These are phyloP conservation scores for Diplodia scrobiculata DNA, from an alignment of 2,329 filamentous ascomycete species.

Conservation along the genomic window DNA sequence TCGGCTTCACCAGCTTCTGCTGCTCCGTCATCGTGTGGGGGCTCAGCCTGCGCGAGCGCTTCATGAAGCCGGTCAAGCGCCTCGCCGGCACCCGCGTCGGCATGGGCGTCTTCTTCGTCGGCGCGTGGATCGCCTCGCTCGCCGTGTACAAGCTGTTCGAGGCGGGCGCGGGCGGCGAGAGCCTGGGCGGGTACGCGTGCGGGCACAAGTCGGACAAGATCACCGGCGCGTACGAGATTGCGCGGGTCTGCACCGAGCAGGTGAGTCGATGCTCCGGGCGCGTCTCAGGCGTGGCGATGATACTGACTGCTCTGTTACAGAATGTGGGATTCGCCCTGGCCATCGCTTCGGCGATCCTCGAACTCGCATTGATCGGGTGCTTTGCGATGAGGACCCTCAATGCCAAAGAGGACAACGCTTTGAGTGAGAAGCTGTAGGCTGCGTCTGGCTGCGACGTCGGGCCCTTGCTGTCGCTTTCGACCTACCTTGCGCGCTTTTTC, in stretches of 20 bases:
- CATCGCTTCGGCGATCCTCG: not conserved
- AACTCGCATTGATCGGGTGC: slow-evolving; percentile 14
- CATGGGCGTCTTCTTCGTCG: slow-evolving; percentile 32
- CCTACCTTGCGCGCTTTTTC: not conserved
- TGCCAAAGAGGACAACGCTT: not conserved
- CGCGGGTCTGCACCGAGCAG: slow-evolving; percentile 30
- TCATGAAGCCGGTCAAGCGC: slow-evolving; percentile 31
- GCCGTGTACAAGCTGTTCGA: slow-evolving; percentile 34
- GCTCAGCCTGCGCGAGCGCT: slow-evolving; percentile 29
- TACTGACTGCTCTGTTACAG: slow-evolving; percentile 11
- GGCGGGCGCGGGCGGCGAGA: not conserved
- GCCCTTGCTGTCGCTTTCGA: not conserved
- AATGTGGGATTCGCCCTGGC: slow-evolving; percentile 12
- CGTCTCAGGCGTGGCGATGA: not conserved
- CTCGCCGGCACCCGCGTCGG: slow-evolving; percentile 28
- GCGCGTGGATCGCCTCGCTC: slow-evolving; percentile 33
- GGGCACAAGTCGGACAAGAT: not conserved
- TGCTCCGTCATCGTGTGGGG: slow-evolving; percentile 14
- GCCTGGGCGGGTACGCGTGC: slow-evolving; percentile 15
- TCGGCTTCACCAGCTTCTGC: slow-evolving; percentile 15
- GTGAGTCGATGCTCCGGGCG: not conserved
- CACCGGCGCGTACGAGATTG: not conserved
- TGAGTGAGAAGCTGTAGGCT: slow-evolving; percentile 15
- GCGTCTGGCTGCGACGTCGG: not conserved
- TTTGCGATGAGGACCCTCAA: not conserved